These are phyloP conservation scores for Cryphonectria parasitica DNA, from an alignment of 2,329 filamentous ascomycete species.

Conservation along the genomic window DNA sequence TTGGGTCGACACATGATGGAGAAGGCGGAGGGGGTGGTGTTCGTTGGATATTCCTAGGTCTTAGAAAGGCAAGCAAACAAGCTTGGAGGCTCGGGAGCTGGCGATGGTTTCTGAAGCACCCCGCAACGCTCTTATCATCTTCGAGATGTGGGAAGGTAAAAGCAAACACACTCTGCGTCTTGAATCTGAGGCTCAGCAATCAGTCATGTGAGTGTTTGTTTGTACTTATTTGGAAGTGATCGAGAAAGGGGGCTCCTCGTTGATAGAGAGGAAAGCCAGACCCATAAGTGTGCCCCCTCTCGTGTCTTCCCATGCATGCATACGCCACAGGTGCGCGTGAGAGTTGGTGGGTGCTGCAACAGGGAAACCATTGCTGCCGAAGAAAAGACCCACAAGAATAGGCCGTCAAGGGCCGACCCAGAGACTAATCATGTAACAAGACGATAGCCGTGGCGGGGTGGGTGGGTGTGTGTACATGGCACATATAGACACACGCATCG, in stretches of 20 bases:
- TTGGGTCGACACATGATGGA: constrained; percentile 27
- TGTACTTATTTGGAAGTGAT: background rate
- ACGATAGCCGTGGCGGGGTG: background rate
- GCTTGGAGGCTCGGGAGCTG: background rate
- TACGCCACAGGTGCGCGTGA: background rate
- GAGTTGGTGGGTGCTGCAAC: background rate
- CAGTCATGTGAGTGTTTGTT: background rate
- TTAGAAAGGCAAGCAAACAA: background rate
- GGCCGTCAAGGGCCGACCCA: background rate
- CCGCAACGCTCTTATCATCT: background rate
- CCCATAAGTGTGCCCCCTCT: background rate
- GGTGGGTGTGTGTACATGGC: background rate
- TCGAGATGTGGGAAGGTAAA: background rate
- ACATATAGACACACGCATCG: background rate
- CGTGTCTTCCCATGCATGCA: background rate
- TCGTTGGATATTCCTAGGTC: background rate
- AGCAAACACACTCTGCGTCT: background rate
- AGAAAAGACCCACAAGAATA: background rate
- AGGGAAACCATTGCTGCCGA: too few relatives aligned
- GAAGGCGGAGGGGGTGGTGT: background rate
- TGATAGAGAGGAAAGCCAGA: background rate
- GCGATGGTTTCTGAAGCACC: background rate
- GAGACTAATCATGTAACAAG: background rate
- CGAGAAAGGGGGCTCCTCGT: background rate
- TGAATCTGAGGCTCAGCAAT: background rate